phyloP scores from a whole-genome alignment of 768 basidiomycete species.

The Auricularia sp. region DNA sequence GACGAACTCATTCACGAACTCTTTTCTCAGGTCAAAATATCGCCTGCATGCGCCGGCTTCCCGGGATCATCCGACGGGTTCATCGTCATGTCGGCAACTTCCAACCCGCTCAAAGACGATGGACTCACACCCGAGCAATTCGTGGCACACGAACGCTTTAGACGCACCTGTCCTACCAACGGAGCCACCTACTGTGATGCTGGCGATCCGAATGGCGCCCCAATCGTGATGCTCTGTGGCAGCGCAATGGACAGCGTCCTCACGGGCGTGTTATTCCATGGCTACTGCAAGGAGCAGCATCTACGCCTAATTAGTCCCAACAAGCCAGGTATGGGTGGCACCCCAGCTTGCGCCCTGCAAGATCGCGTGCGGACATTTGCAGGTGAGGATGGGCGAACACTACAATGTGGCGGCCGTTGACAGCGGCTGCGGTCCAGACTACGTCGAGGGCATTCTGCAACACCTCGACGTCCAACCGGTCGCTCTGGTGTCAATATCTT shows the following conservation, averaged over 20 bases:
- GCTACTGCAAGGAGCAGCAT: not conserved
- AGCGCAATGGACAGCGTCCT: not conserved
- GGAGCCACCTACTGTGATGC: not conserved
- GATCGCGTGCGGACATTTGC: not conserved
- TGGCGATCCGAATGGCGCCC: not conserved
- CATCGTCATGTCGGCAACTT: too few relatives aligned
- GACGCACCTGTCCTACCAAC: not conserved
- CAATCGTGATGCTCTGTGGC: not conserved
- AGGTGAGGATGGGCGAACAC: not conserved
- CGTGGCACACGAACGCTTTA: not conserved
- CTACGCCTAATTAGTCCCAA: not conserved
- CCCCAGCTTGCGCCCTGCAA: not conserved
- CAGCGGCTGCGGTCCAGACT: not conserved
- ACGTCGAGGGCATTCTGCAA: not conserved
- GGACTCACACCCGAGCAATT: not conserved
- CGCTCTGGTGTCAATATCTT: not conserved
- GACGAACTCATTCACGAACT: too few relatives aligned
- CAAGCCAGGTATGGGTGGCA: not conserved
- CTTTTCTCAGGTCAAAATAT: too few relatives aligned
- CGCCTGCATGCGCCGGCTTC: too few relatives aligned
- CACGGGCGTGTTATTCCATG: not conserved
- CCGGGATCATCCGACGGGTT: too few relatives aligned
- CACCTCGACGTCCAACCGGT: not conserved
- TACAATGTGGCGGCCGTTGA: not conserved
- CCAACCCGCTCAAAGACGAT: not conserved